Conservation (phyloP, 352 stramenopile species). For the Pythium insidiosum region DNA sequence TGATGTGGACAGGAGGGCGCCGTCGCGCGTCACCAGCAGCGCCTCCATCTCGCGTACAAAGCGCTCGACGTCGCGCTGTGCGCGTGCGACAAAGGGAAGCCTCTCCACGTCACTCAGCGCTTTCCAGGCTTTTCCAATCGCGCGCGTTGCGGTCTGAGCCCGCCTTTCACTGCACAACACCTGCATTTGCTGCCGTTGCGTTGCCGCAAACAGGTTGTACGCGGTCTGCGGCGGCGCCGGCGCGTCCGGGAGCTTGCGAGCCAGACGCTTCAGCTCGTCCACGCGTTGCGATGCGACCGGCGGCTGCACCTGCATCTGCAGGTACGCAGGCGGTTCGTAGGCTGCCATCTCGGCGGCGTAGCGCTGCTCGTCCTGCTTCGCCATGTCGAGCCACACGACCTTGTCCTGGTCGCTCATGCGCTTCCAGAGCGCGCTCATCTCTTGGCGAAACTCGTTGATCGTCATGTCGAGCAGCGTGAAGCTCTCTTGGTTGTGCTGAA, state of each 20-base stretch:
- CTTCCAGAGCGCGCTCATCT: conserved; percentile 49
- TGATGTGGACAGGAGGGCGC: neutral
- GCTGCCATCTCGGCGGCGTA: conserved; percentile 42
- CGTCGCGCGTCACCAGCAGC: neutral
- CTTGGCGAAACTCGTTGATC: conserved; percentile 40
- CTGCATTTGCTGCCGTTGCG: conserved; percentile 28
- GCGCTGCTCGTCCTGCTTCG: conserved; percentile 28
- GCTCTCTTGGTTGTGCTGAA: conserved; percentile 44
- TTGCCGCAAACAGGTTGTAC: conserved; percentile 29
- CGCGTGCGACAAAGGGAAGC: conserved; percentile 23
- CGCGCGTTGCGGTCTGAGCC: conserved; percentile 37
- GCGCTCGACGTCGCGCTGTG: conserved; percentile 31
- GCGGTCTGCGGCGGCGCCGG: conserved; percentile 32
- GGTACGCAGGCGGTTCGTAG: conserved; percentile 37
- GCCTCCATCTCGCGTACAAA: conserved; percentile 45
- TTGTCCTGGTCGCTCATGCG: conserved; percentile 33
- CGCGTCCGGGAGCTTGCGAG: conserved; percentile 19
- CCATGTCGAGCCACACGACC: conserved; percentile 35
- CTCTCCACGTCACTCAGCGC: conserved; percentile 21
- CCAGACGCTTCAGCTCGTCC: conserved; percentile 27
- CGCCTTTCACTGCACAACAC: conserved; percentile 17
- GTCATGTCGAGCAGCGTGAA: conserved; percentile 44
- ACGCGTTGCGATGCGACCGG: conserved; percentile 17
- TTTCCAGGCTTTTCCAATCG: conserved; percentile 37
- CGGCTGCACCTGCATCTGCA: conserved; percentile 17